Conservation (phyloP, 2,329 filamentous ascomycete species). For the Arthroderma sp. region DNA sequence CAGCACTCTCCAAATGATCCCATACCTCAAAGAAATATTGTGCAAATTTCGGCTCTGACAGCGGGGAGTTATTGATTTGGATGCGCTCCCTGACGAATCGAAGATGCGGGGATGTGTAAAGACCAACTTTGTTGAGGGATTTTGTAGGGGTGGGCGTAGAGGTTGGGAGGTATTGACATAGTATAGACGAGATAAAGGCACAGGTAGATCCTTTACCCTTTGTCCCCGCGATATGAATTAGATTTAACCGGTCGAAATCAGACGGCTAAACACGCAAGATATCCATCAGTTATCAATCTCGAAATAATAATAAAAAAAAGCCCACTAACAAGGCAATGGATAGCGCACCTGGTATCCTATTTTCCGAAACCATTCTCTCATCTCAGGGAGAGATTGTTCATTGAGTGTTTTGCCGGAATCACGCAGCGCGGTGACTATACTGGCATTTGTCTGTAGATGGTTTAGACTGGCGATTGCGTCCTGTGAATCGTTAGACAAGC, state of each 20-base stretch:
- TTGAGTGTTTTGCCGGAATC: constrained; percentile 65
- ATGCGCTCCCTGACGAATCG: constrained; percentile 76
- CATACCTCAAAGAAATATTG: constrained; percentile 74
- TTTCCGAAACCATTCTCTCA: constrained; percentile 61
- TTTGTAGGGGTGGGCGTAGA: constrained; percentile 20
- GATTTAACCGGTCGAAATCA: constrained; percentile 46
- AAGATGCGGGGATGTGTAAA: constrained; percentile 78
- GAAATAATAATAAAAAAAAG: constrained; percentile 1
- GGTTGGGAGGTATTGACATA: constrained; percentile 46
- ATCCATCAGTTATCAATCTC: background rate
- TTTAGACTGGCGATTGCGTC: constrained; percentile 63
- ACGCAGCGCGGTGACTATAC: constrained; percentile 61
- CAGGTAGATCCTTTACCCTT: constrained; percentile 90
- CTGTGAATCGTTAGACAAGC: constrained; percentile 23
- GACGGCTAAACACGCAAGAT: constrained; percentile 35
- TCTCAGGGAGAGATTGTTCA: constrained; percentile 64
- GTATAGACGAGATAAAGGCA: constrained; percentile 67
- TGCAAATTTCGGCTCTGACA: constrained; percentile 57
- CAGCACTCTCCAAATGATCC: constrained; percentile 50
- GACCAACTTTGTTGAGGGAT: constrained; percentile 47
- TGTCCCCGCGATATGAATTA: constrained; percentile 79
- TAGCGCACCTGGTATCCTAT: constrained; percentile 56
- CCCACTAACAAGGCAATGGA: background rate
- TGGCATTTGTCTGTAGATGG: constrained; percentile 65
- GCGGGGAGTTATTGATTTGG: constrained; percentile 58